Conservation (phyloP, 176 grass and related monocot genomes). For the Eleusine indica region DNA sequence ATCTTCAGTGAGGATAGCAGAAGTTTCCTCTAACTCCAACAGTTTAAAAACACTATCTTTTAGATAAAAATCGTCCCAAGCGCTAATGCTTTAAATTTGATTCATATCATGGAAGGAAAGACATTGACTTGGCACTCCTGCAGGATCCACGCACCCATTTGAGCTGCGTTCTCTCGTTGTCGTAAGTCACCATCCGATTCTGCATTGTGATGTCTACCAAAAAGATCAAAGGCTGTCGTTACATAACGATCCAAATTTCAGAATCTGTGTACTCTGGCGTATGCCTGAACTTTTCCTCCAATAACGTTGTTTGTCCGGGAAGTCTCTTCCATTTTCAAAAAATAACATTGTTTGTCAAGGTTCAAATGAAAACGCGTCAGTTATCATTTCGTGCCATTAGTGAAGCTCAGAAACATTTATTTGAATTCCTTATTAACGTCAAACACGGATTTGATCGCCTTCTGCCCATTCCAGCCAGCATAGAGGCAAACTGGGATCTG, state of each 20-base stretch:
- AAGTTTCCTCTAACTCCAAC: constrained; percentile 18
- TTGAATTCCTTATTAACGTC: constrained; percentile 92
- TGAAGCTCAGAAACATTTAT: constrained; percentile 65
- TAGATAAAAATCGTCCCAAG: constrained; percentile 39
- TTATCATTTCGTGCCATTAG: constrained; percentile 43
- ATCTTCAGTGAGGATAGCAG: not conserved
- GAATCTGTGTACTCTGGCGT: not conserved
- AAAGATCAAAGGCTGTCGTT: constrained; percentile 24
- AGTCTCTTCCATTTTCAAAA: too few relatives aligned
- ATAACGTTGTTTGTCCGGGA: constrained; percentile 62
- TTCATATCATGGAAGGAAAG: constrained; percentile 60
- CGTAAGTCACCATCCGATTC: constrained; percentile 92
- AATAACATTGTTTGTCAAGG: constrained; percentile 44
- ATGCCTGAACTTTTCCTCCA: constrained; percentile 59
- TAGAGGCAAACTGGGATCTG: constrained; percentile 61
- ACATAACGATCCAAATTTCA: constrained; percentile 26
- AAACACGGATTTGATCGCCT: constrained; percentile 74
- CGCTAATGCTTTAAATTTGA: constrained; percentile 31
- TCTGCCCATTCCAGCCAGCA: constrained; percentile 84
- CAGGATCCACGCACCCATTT: constrained; percentile 78
- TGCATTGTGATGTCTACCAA: constrained; percentile 82
- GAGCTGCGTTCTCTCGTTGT: constrained; percentile 76
- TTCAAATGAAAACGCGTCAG: constrained; percentile 29
- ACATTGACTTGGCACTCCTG: constrained; percentile 65
- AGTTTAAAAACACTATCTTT: constrained; percentile 44